Percentiles rank a stretch among this genome's conserved stretches.
phyloP scores from a whole-genome alignment of 371 early-diverging fungal genomes.

The Parasitella parasitica region DNA sequence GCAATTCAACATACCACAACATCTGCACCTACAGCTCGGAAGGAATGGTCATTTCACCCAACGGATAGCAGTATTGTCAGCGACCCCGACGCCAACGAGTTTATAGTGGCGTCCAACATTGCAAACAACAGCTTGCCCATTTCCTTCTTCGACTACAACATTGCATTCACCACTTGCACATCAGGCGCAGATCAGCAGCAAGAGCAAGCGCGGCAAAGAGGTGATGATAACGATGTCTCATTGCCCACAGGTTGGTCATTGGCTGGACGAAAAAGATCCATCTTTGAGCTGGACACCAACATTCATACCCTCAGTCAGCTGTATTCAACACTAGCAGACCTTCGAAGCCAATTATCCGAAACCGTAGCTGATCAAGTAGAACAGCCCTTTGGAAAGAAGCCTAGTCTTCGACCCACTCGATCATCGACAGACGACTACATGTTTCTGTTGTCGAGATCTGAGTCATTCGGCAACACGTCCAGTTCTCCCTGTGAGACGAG shows the following conservation, averaged over 20 bases:
- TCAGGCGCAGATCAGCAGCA: neutral
- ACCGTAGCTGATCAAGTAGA: neutral
- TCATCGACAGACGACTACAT: neutral
- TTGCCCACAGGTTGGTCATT: conserved; percentile 31
- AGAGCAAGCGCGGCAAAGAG: neutral
- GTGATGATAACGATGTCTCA: neutral
- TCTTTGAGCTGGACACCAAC: conserved; percentile 33
- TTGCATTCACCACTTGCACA: neutral
- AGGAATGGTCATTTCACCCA: neutral
- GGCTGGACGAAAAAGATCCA: conserved; percentile 20
- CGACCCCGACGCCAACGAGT: neutral
- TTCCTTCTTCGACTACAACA: neutral
- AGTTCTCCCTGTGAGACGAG: neutral
- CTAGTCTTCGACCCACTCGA: neutral
- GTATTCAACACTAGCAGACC: conserved; percentile 22
- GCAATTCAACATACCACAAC: too few relatives aligned
- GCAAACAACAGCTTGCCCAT: neutral
- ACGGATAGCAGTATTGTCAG: neutral
- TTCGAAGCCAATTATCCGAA: conserved; percentile 25
- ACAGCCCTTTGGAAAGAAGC: neutral
- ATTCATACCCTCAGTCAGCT: conserved; percentile 38
- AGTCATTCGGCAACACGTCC: neutral
- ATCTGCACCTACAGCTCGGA: neutral
- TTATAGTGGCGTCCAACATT: neutral
- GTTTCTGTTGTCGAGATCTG: neutral